Evolutionary conservation across 2,329 filamentous ascomycete species (phyloP), one percentile per base, ranked within the genome.

Genomic region (Trichoderma sp.): DNA sequence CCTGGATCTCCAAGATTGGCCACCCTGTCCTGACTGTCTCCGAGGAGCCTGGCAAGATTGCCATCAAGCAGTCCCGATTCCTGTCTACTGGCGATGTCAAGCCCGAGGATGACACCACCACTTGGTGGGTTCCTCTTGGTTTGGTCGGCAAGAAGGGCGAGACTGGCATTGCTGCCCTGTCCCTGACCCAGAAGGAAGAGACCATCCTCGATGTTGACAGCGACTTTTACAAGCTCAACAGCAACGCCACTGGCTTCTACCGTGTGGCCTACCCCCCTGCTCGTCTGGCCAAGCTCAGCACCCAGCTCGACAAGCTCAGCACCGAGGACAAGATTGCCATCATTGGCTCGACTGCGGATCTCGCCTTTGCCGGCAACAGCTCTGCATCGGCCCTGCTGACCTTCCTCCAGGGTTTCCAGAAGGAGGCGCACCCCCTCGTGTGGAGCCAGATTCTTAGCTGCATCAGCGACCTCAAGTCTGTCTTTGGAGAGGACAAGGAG

Each of bases 1-100:
- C 91, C 19, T 99, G 95, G 95, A 97, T 98, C 76, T 89, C 90
- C 73, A 95, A 94, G 81, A 96, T 98, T 72, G 95, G 95, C 2
- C 97, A 97, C 80, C 95, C 95, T 0, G 89, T 98, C 15, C 81
- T 99, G 22, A 96, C 92, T 2, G 87, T 98, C 17, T 86, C 90
- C 25, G 95, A 98, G 80, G 89, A 94, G 77, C 87, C 90, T 67
- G 91, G 91, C 17, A 90, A 94, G 77, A 91, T 98, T 74, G 88
- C 87, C 52, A 82, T 98, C 69, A 90, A 90, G 76, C 95, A 99
- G 79, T 90, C 88, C 61, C 90, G 95, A 68, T 99, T 97, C 86
- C 84, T 99, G 25, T 92, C 92, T 22, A 93, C 92, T 4, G 95
- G 95, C 10, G 94, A 98, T 76, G 92, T 93, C 67, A 93, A 93